Percentiles rank a stretch among this genome's conserved stretches.
Conservation (phyloP, 768 basidiomycete genomes). For the Leccinum aurantiacum region DNA sequence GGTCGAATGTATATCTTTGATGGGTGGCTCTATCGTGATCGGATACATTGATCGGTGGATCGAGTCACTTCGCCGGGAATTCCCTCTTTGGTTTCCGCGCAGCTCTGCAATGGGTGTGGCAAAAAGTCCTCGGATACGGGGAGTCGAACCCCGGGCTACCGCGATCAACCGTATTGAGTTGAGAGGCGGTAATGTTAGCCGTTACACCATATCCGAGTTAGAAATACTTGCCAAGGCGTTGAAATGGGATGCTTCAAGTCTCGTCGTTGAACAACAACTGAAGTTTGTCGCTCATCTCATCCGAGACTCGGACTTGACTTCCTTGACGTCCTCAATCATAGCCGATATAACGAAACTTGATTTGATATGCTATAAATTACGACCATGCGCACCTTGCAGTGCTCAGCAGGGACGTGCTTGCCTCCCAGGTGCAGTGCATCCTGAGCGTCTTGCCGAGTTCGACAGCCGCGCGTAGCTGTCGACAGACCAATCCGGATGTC, state of each 20-base stretch:
- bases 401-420: slow-evolving; percentile 68
- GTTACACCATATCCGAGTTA: slow-evolving; percentile 58
- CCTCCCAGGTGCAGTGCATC: slow-evolving; percentile 72
- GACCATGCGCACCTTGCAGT: slow-evolving; percentile 45
- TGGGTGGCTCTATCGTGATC: neutral
- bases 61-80: no score
- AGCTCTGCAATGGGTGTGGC: neutral
- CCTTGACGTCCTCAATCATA: no score
- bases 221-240: no score
- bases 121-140: slow-evolving; percentile 29
- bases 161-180: slow-evolving; percentile 29
- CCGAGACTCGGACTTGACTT: no score
- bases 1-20: no score
- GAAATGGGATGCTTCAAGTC: no score
- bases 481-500: slow-evolving; percentile 53
- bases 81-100: no score
- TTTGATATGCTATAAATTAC: no score
- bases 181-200: slow-evolving; percentile 69
- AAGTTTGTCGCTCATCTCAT: no score
- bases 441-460: slow-evolving; percentile 72
- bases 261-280: no score
- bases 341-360: no score
- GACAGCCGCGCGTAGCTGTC: slow-evolving; percentile 71
- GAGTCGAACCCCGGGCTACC: slow-evolving; percentile 41
- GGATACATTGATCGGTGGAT: neutral